phyloP scores from a whole-genome alignment of 1,139 yeast species.

The Protomyces pachydermus region DNA sequence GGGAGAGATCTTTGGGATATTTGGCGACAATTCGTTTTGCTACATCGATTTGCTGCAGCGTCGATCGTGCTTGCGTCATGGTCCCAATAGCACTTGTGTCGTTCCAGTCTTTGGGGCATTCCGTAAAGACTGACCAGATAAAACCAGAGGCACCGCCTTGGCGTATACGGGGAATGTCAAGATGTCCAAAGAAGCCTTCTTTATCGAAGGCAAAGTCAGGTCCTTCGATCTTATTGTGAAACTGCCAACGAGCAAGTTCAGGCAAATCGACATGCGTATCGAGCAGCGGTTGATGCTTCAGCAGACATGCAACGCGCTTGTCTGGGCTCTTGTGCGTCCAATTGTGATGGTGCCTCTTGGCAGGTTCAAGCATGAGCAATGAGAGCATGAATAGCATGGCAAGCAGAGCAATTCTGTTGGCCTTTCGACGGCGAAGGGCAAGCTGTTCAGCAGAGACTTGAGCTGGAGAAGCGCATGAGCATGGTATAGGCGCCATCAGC shows the following conservation, averaged over 20 bases:
- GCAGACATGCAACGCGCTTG: conserved; percentile 5
- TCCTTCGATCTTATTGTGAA: conserved; percentile 44
- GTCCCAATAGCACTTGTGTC: conserved; percentile 36
- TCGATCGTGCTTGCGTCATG: conserved; percentile 48
- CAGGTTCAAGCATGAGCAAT: not conserved
- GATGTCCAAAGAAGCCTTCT: conserved; percentile 42
- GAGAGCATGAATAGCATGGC: not conserved
- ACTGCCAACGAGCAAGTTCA: conserved; percentile 43
- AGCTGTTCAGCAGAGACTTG: not conserved
- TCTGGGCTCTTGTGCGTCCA: not conserved
- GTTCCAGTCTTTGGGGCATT: conserved; percentile 17
- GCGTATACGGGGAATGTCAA: conserved; percentile 43
- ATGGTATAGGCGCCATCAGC: not conserved
- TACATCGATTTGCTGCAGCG: conserved; percentile 52
- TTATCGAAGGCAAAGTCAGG: conserved; percentile 37
- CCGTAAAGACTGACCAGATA: conserved; percentile 41
- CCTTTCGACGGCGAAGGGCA: not conserved
- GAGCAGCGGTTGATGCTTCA: conserved; percentile 40
- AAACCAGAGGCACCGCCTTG: conserved; percentile 47
- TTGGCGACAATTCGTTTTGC: conserved; percentile 45
- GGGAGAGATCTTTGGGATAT: conserved; percentile 42
- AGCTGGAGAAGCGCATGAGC: not conserved
- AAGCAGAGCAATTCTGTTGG: not conserved
- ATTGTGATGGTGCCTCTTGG: not conserved
- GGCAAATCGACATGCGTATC: conserved; percentile 53